phyloP scores from a whole-genome alignment of 129 eudicot species.

The Chrysanthemum makinoi region DNA sequence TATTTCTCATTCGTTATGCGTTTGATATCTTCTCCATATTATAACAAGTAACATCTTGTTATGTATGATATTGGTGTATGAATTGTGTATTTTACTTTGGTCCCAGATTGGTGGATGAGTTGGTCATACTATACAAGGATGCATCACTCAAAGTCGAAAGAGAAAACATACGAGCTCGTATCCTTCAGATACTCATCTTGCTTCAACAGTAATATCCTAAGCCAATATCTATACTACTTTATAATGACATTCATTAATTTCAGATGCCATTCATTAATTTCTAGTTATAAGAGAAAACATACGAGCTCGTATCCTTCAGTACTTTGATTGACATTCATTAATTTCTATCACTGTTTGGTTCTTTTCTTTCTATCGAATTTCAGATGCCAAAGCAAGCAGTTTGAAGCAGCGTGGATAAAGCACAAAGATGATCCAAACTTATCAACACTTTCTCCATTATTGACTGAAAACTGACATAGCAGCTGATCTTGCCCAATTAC shows the following conservation, averaged over 20 bases:
- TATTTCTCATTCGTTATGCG: not conserved
- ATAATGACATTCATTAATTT: too few relatives aligned
- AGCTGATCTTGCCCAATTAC: constrained; percentile 23
- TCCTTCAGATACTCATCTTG: constrained; percentile 51
- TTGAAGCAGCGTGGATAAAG: constrained; percentile 71
- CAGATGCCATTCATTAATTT: too few relatives aligned
- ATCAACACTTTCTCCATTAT: constrained; percentile 36
- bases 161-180: constrained; percentile 57
- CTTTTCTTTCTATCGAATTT: not conserved
- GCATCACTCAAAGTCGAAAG: constrained; percentile 65
- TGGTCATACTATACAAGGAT: constrained; percentile 70
- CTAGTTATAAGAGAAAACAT: too few relatives aligned
- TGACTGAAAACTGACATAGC: constrained; percentile 13
- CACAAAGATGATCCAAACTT: constrained; percentile 79
- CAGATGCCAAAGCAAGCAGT: constrained; percentile 78
- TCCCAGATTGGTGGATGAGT: constrained; percentile 80
- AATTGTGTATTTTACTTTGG: constrained; percentile 1
- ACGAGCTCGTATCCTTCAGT: too few relatives aligned
- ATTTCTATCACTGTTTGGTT: constrained; percentile 1
- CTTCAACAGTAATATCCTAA: constrained; percentile 56
- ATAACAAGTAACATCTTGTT: not conserved
- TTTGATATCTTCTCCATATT: not conserved
- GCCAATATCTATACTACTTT: too few relatives aligned
- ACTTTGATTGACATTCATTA: not conserved
- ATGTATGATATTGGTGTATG: not conserved